Conservation (phyloP, 257 asterid species). For the Solanum piurae region DNA sequence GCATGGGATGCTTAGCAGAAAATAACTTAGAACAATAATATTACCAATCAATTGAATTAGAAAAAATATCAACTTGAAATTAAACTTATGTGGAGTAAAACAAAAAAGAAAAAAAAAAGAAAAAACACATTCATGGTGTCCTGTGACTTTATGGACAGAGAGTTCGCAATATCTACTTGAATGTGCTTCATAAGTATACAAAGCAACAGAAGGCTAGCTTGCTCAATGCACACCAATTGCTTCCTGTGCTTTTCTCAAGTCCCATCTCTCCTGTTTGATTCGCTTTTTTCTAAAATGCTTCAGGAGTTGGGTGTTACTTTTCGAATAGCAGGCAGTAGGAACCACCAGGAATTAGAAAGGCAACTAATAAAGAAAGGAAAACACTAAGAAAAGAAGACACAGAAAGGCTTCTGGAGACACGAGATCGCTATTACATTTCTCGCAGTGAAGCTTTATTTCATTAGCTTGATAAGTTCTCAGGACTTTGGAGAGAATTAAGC, state of each 20-base stretch:
- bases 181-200: neutral
- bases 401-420: neutral
- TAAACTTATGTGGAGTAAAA: neutral
- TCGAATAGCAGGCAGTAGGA: neutral
- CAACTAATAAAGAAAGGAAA: neutral
- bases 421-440: neutral
- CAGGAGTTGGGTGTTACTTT: neutral
- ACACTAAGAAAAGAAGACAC: neutral
- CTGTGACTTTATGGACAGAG: neutral
- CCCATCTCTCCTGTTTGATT: neutral
- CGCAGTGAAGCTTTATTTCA: neutral
- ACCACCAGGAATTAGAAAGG: neutral
- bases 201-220: neutral
- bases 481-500: neutral
- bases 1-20: constrained; percentile 1
- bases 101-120: neutral
- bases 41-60: neutral
- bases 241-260: neutral
- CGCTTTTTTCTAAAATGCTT: neutral
- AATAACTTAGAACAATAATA: constrained; percentile 47
- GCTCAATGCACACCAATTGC: neutral
- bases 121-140: neutral
- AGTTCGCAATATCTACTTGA: neutral
- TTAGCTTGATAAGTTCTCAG: neutral
- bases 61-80: neutral